Evolutionary conservation across 139 green algal genomes (phyloP).

Genomic region (Desmodesmus armatus): DNA sequence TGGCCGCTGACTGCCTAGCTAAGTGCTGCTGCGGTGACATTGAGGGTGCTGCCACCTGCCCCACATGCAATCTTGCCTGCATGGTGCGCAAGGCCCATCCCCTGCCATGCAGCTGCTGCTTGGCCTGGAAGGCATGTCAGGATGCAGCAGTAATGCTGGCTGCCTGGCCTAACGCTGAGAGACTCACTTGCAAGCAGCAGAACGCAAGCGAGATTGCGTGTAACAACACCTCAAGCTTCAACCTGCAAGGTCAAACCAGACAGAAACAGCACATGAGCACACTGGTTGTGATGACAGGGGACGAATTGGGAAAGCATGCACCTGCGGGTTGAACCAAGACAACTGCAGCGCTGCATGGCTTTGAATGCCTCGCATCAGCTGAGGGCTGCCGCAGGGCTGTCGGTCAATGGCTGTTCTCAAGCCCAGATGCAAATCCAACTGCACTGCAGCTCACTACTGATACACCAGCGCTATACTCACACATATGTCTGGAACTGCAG

Average conservation of each 20-base stretch:
- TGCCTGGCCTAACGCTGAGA: too few relatives aligned
- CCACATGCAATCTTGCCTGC: neutral
- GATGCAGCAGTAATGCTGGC: neutral
- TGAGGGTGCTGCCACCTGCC: neutral
- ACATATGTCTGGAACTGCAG: constrained; percentile 74
- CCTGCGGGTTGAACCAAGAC: too few relatives aligned
- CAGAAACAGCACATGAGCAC: neutral
- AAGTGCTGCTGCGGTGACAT: neutral
- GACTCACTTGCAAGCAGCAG: constrained; percentile 54
- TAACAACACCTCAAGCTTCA: constrained; percentile 64
- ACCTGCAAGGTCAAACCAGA: constrained; percentile 36
- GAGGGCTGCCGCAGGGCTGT: neutral
- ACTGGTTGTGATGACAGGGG: neutral
- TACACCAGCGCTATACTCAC: constrained; percentile 49
- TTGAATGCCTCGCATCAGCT: neutral
- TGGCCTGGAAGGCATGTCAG: neutral
- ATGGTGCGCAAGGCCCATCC: neutral
- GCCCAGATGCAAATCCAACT: neutral
- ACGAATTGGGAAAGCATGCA: too few relatives aligned
- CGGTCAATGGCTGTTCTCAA: neutral
- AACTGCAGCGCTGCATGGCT: too few relatives aligned
- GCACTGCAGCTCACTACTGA: neutral
- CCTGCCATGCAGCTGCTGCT: neutral
- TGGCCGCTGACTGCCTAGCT: too few relatives aligned
- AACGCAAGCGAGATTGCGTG: constrained; percentile 58